Conservation (phyloP, 345 rosid species). For the Toxicodendron radicans region DNA sequence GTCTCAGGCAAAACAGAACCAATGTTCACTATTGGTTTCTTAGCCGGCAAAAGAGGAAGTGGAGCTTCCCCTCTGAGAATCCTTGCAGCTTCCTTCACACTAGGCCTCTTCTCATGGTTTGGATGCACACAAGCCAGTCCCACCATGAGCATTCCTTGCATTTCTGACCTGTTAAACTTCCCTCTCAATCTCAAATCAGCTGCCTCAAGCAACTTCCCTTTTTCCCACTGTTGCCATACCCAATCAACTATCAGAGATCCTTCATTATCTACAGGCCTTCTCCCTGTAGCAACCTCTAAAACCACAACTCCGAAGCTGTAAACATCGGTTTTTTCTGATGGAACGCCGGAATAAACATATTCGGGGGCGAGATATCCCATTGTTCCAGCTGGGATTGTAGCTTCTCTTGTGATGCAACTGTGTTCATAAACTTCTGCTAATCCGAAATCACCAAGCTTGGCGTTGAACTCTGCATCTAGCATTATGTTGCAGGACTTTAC, state of each 20-base stretch:
- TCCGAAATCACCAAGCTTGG: conserved; percentile 85
- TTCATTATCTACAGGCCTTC: conserved; percentile 57
- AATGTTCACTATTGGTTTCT: conserved; percentile 57
- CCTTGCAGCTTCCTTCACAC: conserved; percentile 55
- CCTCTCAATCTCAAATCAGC: conserved; percentile 57
- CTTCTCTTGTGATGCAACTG: conserved; percentile 52
- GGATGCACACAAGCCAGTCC: conserved; percentile 82
- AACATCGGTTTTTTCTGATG: conserved; percentile 68
- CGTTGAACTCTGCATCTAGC: conserved; percentile 77
- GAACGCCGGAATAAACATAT: conserved; percentile 71
- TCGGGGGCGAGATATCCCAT: conserved; percentile 90
- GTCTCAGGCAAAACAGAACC: conserved; percentile 29
- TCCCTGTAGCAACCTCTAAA: conserved; percentile 71
- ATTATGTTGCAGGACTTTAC: conserved; percentile 77
- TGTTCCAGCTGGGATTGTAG: conserved; percentile 77
- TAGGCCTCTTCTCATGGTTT: conserved; percentile 59
- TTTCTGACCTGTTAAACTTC: conserved; percentile 44
- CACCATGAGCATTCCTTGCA: conserved; percentile 63
- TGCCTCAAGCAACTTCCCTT: conserved; percentile 50
- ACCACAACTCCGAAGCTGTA: conserved; percentile 86
- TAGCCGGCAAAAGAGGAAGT: conserved; percentile 52
- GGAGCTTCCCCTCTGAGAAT: conserved; percentile 70
- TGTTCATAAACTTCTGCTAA: conserved; percentile 82
- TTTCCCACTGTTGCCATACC: conserved; percentile 71
- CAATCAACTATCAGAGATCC: conserved; percentile 59